Conservation (phyloP, 1,139 yeast genomes). For the Geotrichum cucujoidarum region DNA sequence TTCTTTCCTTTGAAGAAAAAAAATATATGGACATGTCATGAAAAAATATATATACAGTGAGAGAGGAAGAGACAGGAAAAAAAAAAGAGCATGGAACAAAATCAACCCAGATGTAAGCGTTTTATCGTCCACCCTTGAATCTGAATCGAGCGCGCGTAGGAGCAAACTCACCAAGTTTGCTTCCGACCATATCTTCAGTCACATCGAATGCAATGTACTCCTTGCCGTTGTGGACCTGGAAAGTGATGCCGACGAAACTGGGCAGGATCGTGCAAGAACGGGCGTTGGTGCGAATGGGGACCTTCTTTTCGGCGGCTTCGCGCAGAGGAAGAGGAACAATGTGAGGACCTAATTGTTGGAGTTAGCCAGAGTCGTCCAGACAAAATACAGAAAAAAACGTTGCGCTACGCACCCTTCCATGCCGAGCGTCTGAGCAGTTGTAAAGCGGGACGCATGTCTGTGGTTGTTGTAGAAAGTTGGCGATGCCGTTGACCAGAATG, state of each 20-base stretch:
- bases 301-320: constrained; percentile 71
- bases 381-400: neutral
- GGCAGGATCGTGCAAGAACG: constrained; percentile 92
- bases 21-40: neutral
- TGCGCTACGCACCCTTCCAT: constrained; percentile 60
- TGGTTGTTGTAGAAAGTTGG: neutral
- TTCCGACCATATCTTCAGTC: constrained; percentile 96
- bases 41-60: constrained; percentile 2
- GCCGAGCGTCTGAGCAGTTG: constrained; percentile 61
- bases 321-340: constrained; percentile 89
- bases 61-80: neutral
- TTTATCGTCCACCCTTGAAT: constrained; percentile 53
- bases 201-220: constrained; percentile 86
- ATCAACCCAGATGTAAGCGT: neutral
- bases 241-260: constrained; percentile 87
- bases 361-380: too few relatives aligned
- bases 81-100: neutral
- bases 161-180: constrained; percentile 91
- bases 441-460: constrained; percentile 54
- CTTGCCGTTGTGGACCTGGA: constrained; percentile 94
- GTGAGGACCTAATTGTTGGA: constrained; percentile 87
- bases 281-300: constrained; percentile 91
- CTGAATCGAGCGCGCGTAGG: constrained; percentile 84
- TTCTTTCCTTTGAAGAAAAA: neutral
- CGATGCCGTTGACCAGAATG: neutral